These are phyloP conservation scores for Aspergillus hortae DNA, from an alignment of 2,329 filamentous ascomycete genomes.

Conservation along the genomic window DNA sequence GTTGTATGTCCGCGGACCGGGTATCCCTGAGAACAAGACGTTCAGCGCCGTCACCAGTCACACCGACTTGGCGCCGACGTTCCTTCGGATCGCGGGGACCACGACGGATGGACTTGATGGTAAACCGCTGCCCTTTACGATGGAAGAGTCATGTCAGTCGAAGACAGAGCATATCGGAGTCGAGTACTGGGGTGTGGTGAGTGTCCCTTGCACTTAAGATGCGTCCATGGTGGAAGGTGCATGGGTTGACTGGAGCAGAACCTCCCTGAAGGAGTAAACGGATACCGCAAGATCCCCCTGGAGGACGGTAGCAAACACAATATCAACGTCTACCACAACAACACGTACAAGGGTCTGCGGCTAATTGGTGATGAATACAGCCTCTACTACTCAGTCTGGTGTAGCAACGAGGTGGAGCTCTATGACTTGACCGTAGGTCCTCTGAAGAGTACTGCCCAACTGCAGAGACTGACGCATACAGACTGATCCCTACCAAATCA, in stretches of 20 bases:
- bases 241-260: constrained; percentile 8
- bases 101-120: constrained; percentile 53
- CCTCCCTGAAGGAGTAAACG: constrained; percentile 26
- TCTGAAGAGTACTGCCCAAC: background rate
- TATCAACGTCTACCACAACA: constrained; percentile 36
- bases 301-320: constrained; percentile 1
- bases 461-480: constrained; percentile 19
- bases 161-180: constrained; percentile 55
- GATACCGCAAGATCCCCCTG: constrained; percentile 15
- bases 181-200: constrained; percentile 53
- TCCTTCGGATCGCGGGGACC: constrained; percentile 43
- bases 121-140: constrained; percentile 45
- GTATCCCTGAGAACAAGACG: constrained; percentile 43
- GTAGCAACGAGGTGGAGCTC: constrained; percentile 63
- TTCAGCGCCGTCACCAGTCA: constrained; percentile 55
- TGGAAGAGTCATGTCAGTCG: constrained; percentile 17
- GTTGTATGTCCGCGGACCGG: constrained; percentile 56
- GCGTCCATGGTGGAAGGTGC: no score
- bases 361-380: constrained; percentile 54
- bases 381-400: constrained; percentile 67
- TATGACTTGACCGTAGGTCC: constrained; percentile 56
- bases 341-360: constrained; percentile 62
- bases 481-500: constrained; percentile 52
- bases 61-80: constrained; percentile 61
- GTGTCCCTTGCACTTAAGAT: constrained; percentile 1